phyloP scores from a whole-genome alignment of 116 monocot genomes.

The Phalaenopsis hybrid region DNA sequence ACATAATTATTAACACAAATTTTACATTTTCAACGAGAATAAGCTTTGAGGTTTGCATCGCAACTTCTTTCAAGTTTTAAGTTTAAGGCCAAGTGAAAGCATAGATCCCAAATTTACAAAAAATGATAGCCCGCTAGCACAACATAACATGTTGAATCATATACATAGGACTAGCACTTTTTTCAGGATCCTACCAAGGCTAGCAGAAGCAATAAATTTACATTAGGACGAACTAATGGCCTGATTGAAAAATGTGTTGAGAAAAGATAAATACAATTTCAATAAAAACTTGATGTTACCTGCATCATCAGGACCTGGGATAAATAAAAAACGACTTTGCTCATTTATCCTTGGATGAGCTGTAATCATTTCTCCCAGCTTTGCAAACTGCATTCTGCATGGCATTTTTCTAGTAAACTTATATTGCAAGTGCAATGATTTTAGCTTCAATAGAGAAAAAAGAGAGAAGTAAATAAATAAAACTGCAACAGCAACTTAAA shows the following conservation, averaged over 20 bases:
- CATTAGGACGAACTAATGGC: background rate
- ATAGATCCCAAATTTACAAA: background rate
- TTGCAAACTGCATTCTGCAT: slow-evolving; percentile 65
- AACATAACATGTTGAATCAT: background rate
- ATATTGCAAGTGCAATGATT: background rate
- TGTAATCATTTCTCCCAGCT: slow-evolving; percentile 83
- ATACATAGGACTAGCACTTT: background rate
- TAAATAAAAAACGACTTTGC: slow-evolving; percentile 81
- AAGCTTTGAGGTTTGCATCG: too few species aligned
- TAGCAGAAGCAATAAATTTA: background rate
- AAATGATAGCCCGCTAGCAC: background rate
- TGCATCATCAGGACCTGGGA: slow-evolving; percentile 93
- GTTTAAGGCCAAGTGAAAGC: background rate
- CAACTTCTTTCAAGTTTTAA: too few species aligned
- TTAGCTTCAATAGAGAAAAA: background rate
- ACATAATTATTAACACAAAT: too few species aligned
- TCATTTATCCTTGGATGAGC: slow-evolving; percentile 66
- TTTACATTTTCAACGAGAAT: too few species aligned
- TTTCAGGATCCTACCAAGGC: too few species aligned
- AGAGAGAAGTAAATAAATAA: too few species aligned
- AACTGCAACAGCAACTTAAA: background rate
- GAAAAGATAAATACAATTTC: background rate
- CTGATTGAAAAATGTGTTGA: background rate
- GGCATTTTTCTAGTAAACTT: background rate
- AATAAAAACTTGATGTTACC: slow-evolving; percentile 26